phyloP scores from a whole-genome alignment of 306 rosid genomes.

The Quercus berberidifolia region DNA sequence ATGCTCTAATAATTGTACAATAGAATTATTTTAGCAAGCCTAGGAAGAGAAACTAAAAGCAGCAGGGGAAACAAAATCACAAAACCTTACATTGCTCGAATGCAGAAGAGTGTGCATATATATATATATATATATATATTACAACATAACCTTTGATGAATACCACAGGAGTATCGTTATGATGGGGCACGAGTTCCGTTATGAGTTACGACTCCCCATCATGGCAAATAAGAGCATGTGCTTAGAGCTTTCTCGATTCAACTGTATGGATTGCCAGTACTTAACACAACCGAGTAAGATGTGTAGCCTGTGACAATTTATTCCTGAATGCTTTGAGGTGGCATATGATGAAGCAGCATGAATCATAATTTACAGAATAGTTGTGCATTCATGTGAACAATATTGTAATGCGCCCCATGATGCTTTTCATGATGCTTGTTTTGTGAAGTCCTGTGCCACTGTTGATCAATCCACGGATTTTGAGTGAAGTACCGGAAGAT shows the following conservation, averaged over 20 bases:
- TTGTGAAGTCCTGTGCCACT: constrained; percentile 56
- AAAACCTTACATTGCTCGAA: neutral
- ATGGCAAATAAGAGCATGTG: neutral
- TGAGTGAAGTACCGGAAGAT: constrained; percentile 9
- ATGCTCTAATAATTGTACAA: neutral
- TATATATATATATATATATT: neutral
- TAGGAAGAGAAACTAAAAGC: neutral
- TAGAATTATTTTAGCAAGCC: constrained; percentile 3
- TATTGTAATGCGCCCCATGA: constrained; percentile 13
- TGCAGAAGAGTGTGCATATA: constrained; percentile 2
- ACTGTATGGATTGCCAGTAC: neutral
- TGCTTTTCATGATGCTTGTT: constrained; percentile 47
- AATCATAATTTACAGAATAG: constrained; percentile 29
- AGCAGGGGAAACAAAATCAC: constrained; percentile 16
- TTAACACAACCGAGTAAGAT: neutral
- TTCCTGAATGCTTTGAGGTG: constrained; percentile 11
- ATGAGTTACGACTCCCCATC: constrained; percentile 1
- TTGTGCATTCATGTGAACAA: constrained; percentile 11
- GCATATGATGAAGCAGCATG: constrained; percentile 12
- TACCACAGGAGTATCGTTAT: neutral
- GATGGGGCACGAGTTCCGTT: neutral
- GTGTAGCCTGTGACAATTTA: neutral
- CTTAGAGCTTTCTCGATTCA: neutral
- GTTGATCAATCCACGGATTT: constrained; percentile 6
- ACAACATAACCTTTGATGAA: constrained; percentile 4